Evolutionary conservation across 257 asterid species (phyloP).

Genomic region (Salvia miltiorrhiza): DNA sequence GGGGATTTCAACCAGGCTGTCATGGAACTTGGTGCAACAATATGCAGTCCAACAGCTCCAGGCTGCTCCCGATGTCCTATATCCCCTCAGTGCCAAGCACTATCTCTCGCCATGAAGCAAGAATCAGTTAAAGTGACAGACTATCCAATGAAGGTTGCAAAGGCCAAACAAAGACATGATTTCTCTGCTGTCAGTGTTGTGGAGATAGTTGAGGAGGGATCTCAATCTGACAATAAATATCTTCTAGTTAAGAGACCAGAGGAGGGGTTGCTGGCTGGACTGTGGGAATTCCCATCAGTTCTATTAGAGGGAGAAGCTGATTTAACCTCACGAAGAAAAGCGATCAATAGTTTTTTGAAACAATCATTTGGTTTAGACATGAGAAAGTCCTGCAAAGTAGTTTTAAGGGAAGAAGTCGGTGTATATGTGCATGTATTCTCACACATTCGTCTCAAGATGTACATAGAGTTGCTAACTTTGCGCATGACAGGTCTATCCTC

Average conservation of each 20-base stretch:
- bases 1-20: slow-evolving; percentile 97
- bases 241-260: slow-evolving; percentile 88
- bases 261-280: slow-evolving; percentile 90
- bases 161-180: slow-evolving; percentile 73
- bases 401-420: slow-evolving; percentile 84
- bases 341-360: slow-evolving; percentile 54
- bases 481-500: slow-evolving; percentile 47
- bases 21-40: slow-evolving; percentile 98
- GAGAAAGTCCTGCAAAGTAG: slow-evolving; percentile 45
- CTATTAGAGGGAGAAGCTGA: slow-evolving; percentile 65
- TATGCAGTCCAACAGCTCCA: slow-evolving; percentile 58
- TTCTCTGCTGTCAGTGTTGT: slow-evolving; percentile 94
- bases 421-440: slow-evolving; percentile 69
- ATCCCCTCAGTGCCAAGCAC: slow-evolving; percentile 68
- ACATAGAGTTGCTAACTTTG: slow-evolving; percentile 67
- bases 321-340: slow-evolving; percentile 54
- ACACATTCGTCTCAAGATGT: slow-evolving; percentile 95
- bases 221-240: slow-evolving; percentile 53
- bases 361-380: slow-evolving; percentile 58
- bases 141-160: slow-evolving; percentile 77
- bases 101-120: slow-evolving; percentile 47
- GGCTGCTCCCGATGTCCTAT: slow-evolving; percentile 78
- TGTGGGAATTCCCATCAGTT: slow-evolving; percentile 98
- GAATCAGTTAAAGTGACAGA: slow-evolving; percentile 72
- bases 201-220: slow-evolving; percentile 59